Evolutionary conservation across 768 basidiomycete species (phyloP).

Genomic region (Imleria badia): DNA sequence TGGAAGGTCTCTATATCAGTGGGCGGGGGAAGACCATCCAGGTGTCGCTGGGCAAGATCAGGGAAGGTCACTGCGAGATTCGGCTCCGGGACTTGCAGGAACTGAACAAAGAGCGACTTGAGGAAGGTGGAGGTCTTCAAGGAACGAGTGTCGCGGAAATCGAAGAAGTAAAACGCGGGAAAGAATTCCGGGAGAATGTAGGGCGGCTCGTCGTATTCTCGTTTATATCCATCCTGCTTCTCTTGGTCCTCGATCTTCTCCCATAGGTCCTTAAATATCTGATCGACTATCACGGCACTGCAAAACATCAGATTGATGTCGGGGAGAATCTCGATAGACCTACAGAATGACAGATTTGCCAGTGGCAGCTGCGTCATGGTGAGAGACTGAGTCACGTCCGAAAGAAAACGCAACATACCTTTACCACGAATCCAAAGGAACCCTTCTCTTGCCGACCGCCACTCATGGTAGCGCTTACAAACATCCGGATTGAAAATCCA

Average conservation of each 20-base stretch:
- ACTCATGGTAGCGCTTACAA: slow-evolving; percentile 19
- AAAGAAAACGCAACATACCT: slow-evolving; percentile 7
- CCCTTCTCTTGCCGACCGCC: slow-evolving; percentile 18
- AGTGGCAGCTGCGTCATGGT: slow-evolving; percentile 13
- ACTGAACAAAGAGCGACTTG: slow-evolving; percentile 27
- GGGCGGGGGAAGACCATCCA: slow-evolving; percentile 22
- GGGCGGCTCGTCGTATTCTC: slow-evolving; percentile 15
- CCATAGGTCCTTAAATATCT: slow-evolving; percentile 23
- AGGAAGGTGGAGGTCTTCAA: slow-evolving; percentile 17
- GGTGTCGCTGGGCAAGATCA: slow-evolving; percentile 12
- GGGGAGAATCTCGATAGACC: background rate
- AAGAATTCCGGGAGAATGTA: slow-evolving; percentile 24
- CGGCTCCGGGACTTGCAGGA: slow-evolving; percentile 23
- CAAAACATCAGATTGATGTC: slow-evolving; percentile 2
- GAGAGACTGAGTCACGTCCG: background rate
- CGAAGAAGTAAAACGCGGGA: slow-evolving; percentile 29
- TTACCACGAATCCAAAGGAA: slow-evolving; percentile 29
- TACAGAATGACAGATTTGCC: slow-evolving; percentile 28
- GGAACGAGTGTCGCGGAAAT: slow-evolving; percentile 26
- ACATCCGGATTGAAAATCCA: slow-evolving; percentile 23
- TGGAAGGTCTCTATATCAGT: slow-evolving; percentile 10
- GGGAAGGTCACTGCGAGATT: slow-evolving; percentile 23
- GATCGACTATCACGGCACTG: slow-evolving; percentile 27
- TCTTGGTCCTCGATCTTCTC: slow-evolving; percentile 22
- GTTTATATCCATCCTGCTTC: slow-evolving; percentile 14